phyloP scores from a whole-genome alignment of 768 basidiomycete species.

The Termitomyces sp. region DNA sequence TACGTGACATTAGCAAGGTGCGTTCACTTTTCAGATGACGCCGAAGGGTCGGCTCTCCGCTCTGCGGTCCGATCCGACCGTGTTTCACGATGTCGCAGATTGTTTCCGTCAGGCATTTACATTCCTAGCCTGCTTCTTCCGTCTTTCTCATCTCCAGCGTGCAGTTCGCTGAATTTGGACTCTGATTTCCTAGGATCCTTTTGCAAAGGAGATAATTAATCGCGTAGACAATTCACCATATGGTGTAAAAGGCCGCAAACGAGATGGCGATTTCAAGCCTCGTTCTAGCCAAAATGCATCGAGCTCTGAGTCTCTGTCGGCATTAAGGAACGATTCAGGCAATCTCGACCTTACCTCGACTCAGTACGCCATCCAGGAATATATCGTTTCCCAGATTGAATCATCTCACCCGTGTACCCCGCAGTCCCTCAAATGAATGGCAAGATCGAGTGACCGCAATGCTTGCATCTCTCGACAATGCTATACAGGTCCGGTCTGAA shows the following conservation, averaged over 20 bases:
- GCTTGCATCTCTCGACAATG: conserved; percentile 16
- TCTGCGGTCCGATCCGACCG: conserved; percentile 4
- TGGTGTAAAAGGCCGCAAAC: conserved; percentile 65
- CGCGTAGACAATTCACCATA: conserved; percentile 81
- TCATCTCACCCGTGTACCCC: conserved; percentile 1
- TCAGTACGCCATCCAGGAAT: conserved; percentile 41
- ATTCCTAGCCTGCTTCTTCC: not conserved
- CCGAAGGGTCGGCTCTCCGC: not conserved
- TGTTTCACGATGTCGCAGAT: conserved; percentile 3
- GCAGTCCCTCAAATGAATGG: conserved; percentile 79
- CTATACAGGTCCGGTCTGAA: not conserved
- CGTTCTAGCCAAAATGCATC: conserved; percentile 15
- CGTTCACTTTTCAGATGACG: conserved; percentile 14
- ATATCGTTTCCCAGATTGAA: not conserved
- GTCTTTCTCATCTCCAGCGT: not conserved
- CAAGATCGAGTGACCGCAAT: conserved; percentile 58
- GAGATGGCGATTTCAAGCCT: conserved; percentile 25
- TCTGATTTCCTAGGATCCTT: conserved; percentile 47
- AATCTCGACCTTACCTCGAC: conserved; percentile 46
- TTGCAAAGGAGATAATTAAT: conserved; percentile 74
- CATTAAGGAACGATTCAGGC: conserved; percentile 18
- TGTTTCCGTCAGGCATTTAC: not conserved
- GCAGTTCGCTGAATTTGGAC: conserved; percentile 1
- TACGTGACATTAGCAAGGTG: conserved; percentile 48
- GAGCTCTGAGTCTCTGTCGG: conserved; percentile 17